Base-by-base conservation (phyloP, 306 rosid genomes). In the Rosa multiflora region DNA sequence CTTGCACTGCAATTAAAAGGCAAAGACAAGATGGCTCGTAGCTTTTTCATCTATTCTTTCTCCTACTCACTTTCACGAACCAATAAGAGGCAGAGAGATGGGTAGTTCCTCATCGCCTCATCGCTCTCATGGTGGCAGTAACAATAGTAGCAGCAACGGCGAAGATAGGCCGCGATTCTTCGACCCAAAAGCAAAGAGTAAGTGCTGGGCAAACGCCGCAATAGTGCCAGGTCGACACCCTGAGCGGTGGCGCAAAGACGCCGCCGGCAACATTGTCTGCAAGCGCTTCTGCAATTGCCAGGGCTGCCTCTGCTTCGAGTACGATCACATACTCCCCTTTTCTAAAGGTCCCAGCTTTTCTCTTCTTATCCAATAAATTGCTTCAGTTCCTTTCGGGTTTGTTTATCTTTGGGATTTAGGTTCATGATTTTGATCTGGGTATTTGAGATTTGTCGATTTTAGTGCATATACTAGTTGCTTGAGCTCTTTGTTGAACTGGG, bases 281-380 rank as follows among this genome's bases (percentile, higher is more conserved):
- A 92, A 90, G 82, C 99, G 98, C 81, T 91, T 92, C 88, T 83
- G 88, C 84, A 91, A 93, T 82, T 91, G 99, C 79, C 89, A 83
- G 46, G 98, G 98, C 49, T 93, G 96, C 83, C 99, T 95, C 84
- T 95, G 98, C 88, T 95, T 91, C 71, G 94, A 95, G 90, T 93
- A 91, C 78, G 98, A 95, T 74, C 99, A 95, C 80, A 92, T 90
- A 80, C 71, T 92, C 32, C 99, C 97, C 40, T 95, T 80, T 79
- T 93, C 99, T 29, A 95, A 93, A 93, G 98, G 96, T 91, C 83
- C 32, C 18, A 21, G 10, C 13, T 42, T 80, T 21, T 17, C 56
- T 6, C 6, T 37, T 70, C 37, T 47, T 39, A 47, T 55, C 20
- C 4, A 10, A 43, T 18, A 1, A 11, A 8, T 29, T 63, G 58